Conservation (phyloP, 495 filamentous ascomycete species). For the Echria macrotheca region DNA sequence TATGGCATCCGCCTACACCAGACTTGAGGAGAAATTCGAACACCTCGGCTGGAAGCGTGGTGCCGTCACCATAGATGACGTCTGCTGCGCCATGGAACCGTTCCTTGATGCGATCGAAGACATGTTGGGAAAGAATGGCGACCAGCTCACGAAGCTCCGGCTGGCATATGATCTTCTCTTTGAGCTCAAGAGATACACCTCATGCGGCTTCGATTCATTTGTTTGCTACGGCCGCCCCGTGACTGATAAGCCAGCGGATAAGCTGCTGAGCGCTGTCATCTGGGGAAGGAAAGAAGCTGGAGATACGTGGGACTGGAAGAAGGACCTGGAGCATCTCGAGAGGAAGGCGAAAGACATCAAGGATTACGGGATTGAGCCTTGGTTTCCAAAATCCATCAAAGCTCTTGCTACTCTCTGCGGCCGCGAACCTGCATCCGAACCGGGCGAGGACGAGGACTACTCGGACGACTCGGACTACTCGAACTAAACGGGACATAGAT, state of each 20-base stretch:
- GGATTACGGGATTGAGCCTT: neutral
- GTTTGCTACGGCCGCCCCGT: neutral
- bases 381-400: neutral
- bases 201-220: neutral
- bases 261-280: neutral
- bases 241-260: neutral
- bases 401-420: no score
- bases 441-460: no score
- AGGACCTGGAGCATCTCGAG: neutral
- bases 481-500: no score
- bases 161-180: neutral
- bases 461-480: no score
- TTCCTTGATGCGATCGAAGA: neutral
- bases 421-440: no score
- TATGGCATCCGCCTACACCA: neutral
- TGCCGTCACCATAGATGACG: neutral
- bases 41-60: neutral
- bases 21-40: neutral
- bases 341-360: neutral
- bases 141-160: neutral
- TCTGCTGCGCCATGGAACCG: neutral
- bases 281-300: neutral
- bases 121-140: neutral
- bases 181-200: neutral
- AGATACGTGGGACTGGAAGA: neutral